Percentiles rank a stretch among this genome's conserved stretches.
phyloP scores from a whole-genome alignment of 2,329 filamentous ascomycete species.

The Botrytis squamosa region DNA sequence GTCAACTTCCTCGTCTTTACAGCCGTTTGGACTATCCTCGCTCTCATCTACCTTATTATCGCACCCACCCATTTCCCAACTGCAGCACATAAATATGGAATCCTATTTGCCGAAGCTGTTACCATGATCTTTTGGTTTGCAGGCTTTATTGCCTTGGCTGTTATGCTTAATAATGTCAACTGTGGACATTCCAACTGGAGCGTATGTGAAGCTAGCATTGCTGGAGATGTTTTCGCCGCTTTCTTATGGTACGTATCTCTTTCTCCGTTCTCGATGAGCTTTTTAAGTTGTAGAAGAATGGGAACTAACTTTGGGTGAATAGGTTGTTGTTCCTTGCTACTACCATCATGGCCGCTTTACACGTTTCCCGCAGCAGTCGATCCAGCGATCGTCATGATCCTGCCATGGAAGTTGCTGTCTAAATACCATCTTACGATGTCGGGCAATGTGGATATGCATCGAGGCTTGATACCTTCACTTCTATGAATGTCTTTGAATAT shows the following conservation, averaged over 20 bases:
- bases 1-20: conserved; percentile 80
- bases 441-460: background rate
- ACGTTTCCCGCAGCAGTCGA: conserved; percentile 44
- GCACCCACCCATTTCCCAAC: conserved; percentile 61
- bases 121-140: conserved; percentile 91
- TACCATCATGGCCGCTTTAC: conserved; percentile 48
- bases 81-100: conserved; percentile 61
- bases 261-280: background rate
- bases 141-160: conserved; percentile 75
- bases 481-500: background rate
- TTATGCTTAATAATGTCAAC: conserved; percentile 55
- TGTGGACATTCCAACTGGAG: conserved; percentile 48
- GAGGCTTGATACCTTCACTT: background rate
- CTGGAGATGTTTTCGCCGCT: conserved; percentile 47
- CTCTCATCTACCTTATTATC: conserved; percentile 68
- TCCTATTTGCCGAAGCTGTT: conserved; percentile 66
- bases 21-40: conserved; percentile 71
- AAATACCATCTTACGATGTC: background rate
- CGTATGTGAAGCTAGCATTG: conserved; percentile 35
- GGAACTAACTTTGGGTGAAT: background rate
- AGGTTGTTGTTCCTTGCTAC: conserved; percentile 54
- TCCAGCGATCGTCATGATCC: conserved; percentile 27
- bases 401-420: conserved; percentile 26
- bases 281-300: background rate
- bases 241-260: conserved; percentile 46